Evolutionary conservation across 169 alveolate genomes (phyloP).

Genomic region (Plasmodium falciparum): DNA sequence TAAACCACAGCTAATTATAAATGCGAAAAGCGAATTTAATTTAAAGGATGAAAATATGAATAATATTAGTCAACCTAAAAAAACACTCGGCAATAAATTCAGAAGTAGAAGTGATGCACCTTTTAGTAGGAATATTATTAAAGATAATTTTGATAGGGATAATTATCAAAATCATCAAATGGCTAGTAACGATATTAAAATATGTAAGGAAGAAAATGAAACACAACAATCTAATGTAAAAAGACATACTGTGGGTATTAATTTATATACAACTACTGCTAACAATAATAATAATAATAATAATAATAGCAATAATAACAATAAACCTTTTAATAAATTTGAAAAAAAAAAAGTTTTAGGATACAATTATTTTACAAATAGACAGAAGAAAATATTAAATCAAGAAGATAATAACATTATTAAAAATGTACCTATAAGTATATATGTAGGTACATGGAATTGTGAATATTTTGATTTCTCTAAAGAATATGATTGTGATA

Average conservation of each 20-base stretch:
- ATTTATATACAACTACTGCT: not conserved
- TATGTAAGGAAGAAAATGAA: not conserved
- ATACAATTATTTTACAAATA: conserved; percentile 47
- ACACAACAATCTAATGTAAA: not conserved
- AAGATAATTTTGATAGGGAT: not conserved
- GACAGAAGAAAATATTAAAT: conserved; percentile 25
- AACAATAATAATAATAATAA: not conserved
- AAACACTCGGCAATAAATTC: not conserved
- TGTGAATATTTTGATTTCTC: conserved; percentile 80
- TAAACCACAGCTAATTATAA: conserved; percentile 1
- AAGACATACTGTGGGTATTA: not conserved
- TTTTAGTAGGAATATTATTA: too few relatives aligned
- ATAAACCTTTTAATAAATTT: not conserved
- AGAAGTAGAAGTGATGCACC: conserved; percentile 24
- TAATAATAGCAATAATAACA: not conserved
- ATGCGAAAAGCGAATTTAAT: not conserved
- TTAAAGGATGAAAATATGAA: not conserved
- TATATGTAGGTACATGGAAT: conserved; percentile 88
- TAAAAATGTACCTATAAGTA: conserved; percentile 76
- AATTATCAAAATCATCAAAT: not conserved
- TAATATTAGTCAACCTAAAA: not conserved
- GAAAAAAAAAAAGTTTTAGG: conserved; percentile 45
- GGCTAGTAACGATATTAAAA: not conserved
- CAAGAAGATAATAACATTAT: conserved; percentile 36
- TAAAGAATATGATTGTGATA: conserved; percentile 49